phyloP scores from a whole-genome alignment of 2,329 filamentous ascomycete genomes.

The Pezizomycotina sp. region DNA sequence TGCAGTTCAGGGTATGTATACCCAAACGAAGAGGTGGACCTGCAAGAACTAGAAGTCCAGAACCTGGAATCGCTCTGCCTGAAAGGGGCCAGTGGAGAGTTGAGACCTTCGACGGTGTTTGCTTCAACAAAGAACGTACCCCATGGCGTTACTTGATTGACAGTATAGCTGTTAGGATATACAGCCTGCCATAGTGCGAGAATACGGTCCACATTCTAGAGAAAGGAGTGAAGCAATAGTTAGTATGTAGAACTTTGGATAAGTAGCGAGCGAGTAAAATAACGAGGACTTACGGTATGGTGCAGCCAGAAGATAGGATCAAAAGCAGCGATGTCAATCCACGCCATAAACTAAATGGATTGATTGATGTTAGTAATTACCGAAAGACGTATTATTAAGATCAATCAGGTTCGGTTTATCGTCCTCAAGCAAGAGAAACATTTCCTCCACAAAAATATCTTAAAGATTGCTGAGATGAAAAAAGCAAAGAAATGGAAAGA shows the following conservation, averaged over 20 bases:
- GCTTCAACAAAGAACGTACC: slow-evolving; percentile 8
- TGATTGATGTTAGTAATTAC: no score
- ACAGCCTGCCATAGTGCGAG: slow-evolving; percentile 62
- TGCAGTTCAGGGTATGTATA: slow-evolving; percentile 66
- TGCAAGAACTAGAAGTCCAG: slow-evolving; percentile 17
- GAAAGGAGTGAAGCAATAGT: no score
- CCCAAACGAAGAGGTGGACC: slow-evolving; percentile 41
- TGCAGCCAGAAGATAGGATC: slow-evolving; percentile 66
- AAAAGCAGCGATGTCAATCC: slow-evolving; percentile 55
- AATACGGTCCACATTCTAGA: slow-evolving; percentile 53
- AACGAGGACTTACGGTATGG: no score
- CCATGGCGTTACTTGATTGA: slow-evolving; percentile 4
- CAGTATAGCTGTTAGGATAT: slow-evolving; percentile 36
- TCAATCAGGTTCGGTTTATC: no score
- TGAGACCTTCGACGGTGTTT: slow-evolving; percentile 18
- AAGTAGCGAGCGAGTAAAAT: no score
- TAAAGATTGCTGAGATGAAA: no score
- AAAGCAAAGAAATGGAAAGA: no score
- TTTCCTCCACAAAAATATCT: no score
- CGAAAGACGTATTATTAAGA: no score
- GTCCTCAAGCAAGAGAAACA: slow-evolving; percentile 32
- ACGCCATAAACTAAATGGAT: no score
- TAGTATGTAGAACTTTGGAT: no score
- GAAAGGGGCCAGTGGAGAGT: slow-evolving; percentile 23
- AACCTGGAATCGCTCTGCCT: slow-evolving; percentile 12